phyloP scores from a whole-genome alignment of 208 protist species.

The Strigomonas oncopelti region DNA sequence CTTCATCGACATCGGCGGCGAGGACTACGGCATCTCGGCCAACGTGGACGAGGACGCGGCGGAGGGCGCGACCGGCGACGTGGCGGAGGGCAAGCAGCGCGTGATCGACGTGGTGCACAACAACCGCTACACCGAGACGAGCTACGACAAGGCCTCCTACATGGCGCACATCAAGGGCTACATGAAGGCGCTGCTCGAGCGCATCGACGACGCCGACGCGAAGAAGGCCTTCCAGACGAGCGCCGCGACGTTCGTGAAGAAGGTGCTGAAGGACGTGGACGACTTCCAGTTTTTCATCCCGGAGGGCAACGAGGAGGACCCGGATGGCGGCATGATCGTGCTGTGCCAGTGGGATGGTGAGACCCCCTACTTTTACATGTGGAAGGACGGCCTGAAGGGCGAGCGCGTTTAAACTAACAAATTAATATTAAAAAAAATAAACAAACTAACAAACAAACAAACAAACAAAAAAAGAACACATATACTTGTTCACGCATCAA shows the following conservation, averaged over 20 bases:
- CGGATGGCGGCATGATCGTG: slow-evolving; percentile 87
- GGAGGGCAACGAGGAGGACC: slow-evolving; percentile 87
- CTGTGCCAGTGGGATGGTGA: slow-evolving; percentile 87
- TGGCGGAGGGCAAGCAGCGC: slow-evolving; percentile 73
- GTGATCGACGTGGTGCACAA: slow-evolving; percentile 87
- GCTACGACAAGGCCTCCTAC: slow-evolving; percentile 91
- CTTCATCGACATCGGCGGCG: slow-evolving; percentile 86
- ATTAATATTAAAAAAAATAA: neutral
- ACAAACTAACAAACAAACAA: slow-evolving; percentile 9
- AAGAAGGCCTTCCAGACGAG: slow-evolving; percentile 89
- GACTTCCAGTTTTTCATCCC: slow-evolving; percentile 93
- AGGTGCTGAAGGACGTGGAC: slow-evolving; percentile 88
- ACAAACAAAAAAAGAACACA: slow-evolving; percentile 14
- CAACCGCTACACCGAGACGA: slow-evolving; percentile 89
- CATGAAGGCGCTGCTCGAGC: slow-evolving; percentile 88
- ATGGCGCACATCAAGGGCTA: slow-evolving; percentile 89
- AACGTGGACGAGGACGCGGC: slow-evolving; percentile 88
- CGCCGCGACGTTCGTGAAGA: slow-evolving; percentile 87
- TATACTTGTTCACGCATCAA: too few species aligned
- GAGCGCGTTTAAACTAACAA: slow-evolving; percentile 63
- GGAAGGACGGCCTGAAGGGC: slow-evolving; percentile 88
- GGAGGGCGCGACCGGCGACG: slow-evolving; percentile 79
- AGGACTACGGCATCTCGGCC: slow-evolving; percentile 89
- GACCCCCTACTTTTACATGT: slow-evolving; percentile 85
- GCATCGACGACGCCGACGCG: slow-evolving; percentile 72